phyloP scores from a whole-genome alignment of 2,329 filamentous ascomycete genomes.

The Dryadomyces sulphureus region DNA sequence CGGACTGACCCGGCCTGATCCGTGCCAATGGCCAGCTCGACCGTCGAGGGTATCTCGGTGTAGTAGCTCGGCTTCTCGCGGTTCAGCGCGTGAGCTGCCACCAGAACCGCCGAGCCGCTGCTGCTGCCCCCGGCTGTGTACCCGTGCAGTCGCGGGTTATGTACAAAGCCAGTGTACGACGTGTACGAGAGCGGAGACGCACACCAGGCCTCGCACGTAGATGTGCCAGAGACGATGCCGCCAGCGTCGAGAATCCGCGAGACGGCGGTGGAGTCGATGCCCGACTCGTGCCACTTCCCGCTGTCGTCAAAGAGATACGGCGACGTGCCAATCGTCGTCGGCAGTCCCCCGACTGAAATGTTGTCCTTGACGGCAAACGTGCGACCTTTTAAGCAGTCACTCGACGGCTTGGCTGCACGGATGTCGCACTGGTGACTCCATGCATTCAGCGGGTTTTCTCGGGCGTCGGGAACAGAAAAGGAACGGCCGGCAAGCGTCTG shows the following conservation, averaged over 20 bases:
- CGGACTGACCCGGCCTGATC: conserved; percentile 64
- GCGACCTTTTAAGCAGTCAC: conserved; percentile 51
- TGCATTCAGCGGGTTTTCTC: conserved; percentile 18
- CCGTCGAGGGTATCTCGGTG: not conserved
- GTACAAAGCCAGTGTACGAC: conserved; percentile 56
- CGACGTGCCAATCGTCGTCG: conserved; percentile 37
- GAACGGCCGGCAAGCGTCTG: conserved; percentile 6
- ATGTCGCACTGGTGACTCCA: conserved; percentile 19
- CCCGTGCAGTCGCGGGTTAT: conserved; percentile 54
- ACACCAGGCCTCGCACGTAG: conserved; percentile 55
- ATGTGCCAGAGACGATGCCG: conserved; percentile 54
- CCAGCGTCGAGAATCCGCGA: conserved; percentile 39
- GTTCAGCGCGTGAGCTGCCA: conserved; percentile 9
- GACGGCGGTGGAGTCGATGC: conserved; percentile 32
- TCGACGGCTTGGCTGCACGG: not conserved
- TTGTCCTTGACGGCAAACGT: conserved; percentile 65
- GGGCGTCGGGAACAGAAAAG: conserved; percentile 10
- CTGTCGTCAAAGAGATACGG: conserved; percentile 20
- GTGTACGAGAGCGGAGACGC: conserved; percentile 42
- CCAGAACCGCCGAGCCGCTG: conserved; percentile 44
- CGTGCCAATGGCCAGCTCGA: conserved; percentile 34
- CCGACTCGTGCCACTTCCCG: conserved; percentile 47
- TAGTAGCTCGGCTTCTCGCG: conserved; percentile 27
- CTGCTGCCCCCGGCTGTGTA: conserved; percentile 70
- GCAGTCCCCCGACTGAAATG: conserved; percentile 51